Evolutionary conservation across 164 flowering plant species (phyloP).

Genomic region (Chimonanthus praecox): DNA sequence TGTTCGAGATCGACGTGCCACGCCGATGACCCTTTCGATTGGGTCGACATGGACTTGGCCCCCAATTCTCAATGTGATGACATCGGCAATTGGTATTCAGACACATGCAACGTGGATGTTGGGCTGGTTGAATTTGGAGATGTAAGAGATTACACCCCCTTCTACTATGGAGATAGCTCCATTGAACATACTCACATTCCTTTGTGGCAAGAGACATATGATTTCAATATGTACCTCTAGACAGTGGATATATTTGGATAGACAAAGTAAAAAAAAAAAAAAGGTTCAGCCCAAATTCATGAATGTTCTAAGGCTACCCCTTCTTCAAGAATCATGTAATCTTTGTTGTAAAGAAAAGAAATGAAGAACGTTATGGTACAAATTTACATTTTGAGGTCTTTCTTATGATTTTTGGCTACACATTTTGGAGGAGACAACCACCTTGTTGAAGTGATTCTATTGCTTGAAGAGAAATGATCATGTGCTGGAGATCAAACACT

Average conservation of each 20-base stretch:
- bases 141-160: constrained; percentile 16
- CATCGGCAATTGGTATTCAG: constrained; percentile 29
- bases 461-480: no score
- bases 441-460: no score
- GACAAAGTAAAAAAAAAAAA: background rate
- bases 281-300: background rate
- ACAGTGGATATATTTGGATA: constrained; percentile 1
- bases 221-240: background rate
- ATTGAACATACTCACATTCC: constrained; percentile 25
- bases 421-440: no score
- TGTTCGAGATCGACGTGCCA: constrained; percentile 6
- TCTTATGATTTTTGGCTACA: no score
- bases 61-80: constrained; percentile 20
- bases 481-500: no score
- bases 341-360: background rate
- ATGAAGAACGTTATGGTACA: background rate
- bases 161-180: constrained; percentile 13
- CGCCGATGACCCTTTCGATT: constrained; percentile 12
- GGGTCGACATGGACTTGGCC: constrained; percentile 31
- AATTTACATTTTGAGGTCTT: background rate
- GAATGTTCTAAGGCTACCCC: background rate
- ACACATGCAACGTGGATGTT: constrained; percentile 19
- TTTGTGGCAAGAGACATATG: constrained; percentile 30
- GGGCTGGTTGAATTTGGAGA: constrained; percentile 14
- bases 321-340: no score